A percentile compares a stretch with the other conserved stretches of the same genome.
These are phyloP conservation scores for Leptographium radiaticola DNA, from an alignment of 2,329 filamentous ascomycete species.

Conservation along the genomic window DNA sequence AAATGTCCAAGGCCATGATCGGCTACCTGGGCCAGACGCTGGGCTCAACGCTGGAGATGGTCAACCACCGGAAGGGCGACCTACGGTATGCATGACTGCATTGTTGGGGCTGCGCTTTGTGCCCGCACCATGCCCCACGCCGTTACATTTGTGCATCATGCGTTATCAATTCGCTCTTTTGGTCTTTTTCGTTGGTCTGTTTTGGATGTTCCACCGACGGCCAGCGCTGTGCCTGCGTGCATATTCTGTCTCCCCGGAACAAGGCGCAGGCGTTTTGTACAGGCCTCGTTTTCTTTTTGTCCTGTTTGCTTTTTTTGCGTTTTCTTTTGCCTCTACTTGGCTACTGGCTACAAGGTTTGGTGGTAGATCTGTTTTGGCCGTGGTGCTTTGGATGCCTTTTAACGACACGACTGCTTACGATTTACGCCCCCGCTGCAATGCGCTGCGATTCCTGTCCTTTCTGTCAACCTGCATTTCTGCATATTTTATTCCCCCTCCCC, in stretches of 20 bases:
- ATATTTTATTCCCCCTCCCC: no score
- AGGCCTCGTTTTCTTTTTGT: background rate
- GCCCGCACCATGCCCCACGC: no score
- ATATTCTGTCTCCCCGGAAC: background rate
- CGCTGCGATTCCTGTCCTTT: no score
- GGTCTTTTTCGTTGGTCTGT: background rate
- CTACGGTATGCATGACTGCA: constrained; percentile 15
- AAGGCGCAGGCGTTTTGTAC: background rate
- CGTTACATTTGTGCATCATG: no score
- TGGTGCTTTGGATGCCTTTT: background rate
- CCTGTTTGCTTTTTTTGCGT: background rate
- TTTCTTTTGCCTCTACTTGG: background rate
- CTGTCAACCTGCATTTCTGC: no score
- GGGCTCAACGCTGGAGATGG: constrained; percentile 27
- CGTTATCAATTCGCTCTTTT: background rate
- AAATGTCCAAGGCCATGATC: constrained; percentile 31
- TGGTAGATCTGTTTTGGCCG: background rate
- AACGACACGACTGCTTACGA: background rate
- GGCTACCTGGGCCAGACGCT: constrained; percentile 30
- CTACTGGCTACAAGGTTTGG: background rate
- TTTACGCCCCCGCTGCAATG: background rate
- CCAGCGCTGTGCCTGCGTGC: background rate
- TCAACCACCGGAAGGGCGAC: constrained; percentile 23
- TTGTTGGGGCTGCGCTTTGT: background rate
- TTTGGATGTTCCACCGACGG: background rate